These are phyloP conservation scores for Colletotrichum lupini DNA, from an alignment of 2,329 filamentous ascomycete species.

Conservation along the genomic window DNA sequence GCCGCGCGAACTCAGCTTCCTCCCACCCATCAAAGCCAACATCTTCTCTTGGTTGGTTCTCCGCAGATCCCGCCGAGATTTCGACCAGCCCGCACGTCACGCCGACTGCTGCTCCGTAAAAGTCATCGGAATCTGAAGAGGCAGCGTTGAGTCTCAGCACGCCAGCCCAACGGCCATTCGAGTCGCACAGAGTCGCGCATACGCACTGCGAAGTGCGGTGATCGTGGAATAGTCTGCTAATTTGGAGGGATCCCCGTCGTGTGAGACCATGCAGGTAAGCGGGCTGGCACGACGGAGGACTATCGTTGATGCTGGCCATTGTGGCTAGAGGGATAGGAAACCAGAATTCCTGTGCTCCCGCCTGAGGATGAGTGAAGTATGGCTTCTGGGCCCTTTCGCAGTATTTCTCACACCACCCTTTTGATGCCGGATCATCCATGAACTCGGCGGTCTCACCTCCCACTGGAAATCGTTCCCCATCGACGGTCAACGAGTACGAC, in stretches of 20 bases:
- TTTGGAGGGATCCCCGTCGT: not conserved
- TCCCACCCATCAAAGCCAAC: not conserved
- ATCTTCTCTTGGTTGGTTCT: not conserved
- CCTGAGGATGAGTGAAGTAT: not conserved
- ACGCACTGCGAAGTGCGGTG: not conserved
- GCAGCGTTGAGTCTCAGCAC: not conserved
- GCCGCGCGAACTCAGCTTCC: not conserved
- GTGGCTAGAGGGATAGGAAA: not conserved
- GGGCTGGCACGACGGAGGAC: no score
- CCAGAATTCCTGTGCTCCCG: not conserved
- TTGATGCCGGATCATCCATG: not conserved
- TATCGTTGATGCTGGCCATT: not conserved
- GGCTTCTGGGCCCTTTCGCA: not conserved
- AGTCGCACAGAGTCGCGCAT: not conserved
- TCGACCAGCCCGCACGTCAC: not conserved
- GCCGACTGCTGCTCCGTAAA: not conserved
- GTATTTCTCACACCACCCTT: not conserved
- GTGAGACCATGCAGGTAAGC: not conserved
- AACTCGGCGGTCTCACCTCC: not conserved
- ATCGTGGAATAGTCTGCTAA: not conserved
- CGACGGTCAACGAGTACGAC: not conserved
- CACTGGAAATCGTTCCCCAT: not conserved
- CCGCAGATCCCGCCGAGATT: not conserved
- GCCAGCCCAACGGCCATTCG: not conserved
- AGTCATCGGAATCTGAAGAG: not conserved